Evolutionary conservation across 2,329 filamentous ascomycete genomes (phyloP).

Genomic region (Fusarium pseudocircinatum): DNA sequence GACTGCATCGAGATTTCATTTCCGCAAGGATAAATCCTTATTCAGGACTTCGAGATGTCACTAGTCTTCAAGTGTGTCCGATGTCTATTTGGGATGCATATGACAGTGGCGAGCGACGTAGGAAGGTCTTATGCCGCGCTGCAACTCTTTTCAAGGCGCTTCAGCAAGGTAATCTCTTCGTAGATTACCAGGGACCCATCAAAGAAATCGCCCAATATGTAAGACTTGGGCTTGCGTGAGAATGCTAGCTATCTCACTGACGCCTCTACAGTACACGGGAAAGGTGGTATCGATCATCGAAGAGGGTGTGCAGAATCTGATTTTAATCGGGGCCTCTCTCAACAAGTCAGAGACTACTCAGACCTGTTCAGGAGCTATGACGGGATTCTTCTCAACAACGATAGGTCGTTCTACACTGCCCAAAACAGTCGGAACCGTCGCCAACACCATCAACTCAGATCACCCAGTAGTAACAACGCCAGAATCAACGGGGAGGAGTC

Average conservation of each 20-base stretch:
- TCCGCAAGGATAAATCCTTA: not conserved
- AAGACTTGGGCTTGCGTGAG: accelerated
- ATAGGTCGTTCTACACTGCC: not conserved
- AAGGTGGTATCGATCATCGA: not conserved
- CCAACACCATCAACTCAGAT: no score
- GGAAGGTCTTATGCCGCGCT: accelerated
- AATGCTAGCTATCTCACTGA: not conserved
- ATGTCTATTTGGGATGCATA: not conserved
- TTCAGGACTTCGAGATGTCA: not conserved
- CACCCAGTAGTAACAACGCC: no score
- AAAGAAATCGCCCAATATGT: not conserved
- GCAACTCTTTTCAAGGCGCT: not conserved
- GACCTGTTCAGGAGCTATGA: not conserved
- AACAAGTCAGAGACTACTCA: not conserved
- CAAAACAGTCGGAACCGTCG: not conserved
- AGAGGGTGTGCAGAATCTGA: not conserved
- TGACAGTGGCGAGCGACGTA: not conserved
- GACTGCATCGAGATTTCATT: no score
- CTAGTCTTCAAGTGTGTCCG: not conserved
- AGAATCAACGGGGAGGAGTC: no score
- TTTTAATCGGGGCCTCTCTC: no score
- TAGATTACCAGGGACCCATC: not conserved
- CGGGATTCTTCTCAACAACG: not conserved
- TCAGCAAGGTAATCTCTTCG: not conserved
- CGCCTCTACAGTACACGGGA: not conserved